Percentiles rank a stretch among this genome's conserved stretches.
These are phyloP conservation scores for Blastobotrys terrestris DNA, from an alignment of 805 yeast genomes.

Conservation along the genomic window DNA sequence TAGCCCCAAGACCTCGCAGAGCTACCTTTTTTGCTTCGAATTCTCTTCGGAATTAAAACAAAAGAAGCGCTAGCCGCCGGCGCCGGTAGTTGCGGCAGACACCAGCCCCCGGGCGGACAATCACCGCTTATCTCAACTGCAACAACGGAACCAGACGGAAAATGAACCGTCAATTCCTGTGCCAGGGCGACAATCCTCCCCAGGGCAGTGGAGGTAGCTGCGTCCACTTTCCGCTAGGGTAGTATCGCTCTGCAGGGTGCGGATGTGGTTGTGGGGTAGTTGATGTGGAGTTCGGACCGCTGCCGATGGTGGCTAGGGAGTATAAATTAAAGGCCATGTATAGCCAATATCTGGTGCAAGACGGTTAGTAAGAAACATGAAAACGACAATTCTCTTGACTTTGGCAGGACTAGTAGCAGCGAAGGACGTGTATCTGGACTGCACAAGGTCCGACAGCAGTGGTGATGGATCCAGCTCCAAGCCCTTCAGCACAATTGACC, in stretches of 20 bases:
- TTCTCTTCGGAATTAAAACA: no score
- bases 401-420: background rate
- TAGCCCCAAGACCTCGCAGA: no score
- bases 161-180: no score
- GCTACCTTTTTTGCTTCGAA: no score
- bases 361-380: background rate
- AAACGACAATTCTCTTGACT: background rate
- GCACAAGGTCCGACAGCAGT: background rate
- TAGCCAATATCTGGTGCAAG: background rate
- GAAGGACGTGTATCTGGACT: slow-evolving; percentile 1
- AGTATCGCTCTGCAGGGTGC: background rate
- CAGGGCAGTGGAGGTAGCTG: no score
- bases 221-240: background rate
- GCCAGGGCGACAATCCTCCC: no score
- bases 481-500: slow-evolving; percentile 2
- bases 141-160: no score
- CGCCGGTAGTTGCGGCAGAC: no score
- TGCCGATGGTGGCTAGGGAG: background rate
- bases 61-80: no score
- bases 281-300: background rate
- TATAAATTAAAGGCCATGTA: background rate
- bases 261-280: background rate
- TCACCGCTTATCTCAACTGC: no score
- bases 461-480: background rate
- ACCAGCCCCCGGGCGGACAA: no score